Base-by-base conservation (phyloP, 306 rosid genomes). In the Neltuma alba region DNA sequence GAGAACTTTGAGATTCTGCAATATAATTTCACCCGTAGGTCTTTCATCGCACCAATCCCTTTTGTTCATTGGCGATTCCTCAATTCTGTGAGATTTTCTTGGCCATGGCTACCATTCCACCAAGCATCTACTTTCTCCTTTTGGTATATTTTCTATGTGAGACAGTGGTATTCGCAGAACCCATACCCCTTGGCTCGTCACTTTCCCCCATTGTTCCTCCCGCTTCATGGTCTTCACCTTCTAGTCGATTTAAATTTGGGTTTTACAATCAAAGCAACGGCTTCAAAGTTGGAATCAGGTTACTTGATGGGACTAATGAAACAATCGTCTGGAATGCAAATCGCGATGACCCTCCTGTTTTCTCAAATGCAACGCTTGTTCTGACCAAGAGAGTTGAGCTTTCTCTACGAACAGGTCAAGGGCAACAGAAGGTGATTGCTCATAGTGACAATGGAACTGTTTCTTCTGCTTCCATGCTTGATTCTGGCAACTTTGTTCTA, bases 401-500 rank as follows among this genome's bases (percentile, higher is more conserved):
- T n/a, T n/a, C n/a, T 45, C 52, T 45, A 5, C n/a, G 2, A 45
- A 45, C 52, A 2, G 5, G 52, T 45, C 52, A 0, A 45, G 20
- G 20, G 52, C 18, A 45, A 45, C 13, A 13, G 18, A 11, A 41
- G 45, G 52, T 45, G 13, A 45, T 45, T 45, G 20, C 52, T 45
- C 6, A 45, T 15, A 14, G 52, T 14, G 2, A 45, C 20, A 45
- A 45, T 45, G 52, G 52, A 45, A 45, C 20, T 45, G 20, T 45
- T 45, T 45, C 5, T 37, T 86, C 34, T 47, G 89, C 86, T 76
- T 82, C 83, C 80, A 65, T 86, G 78, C 86, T 76, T 68, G 83
- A 86, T 61, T 31, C 80, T 60, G 89, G 89, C 9, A 86, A 83
- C 81, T 80, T 86, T 31, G 85, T 80, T 21, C 66, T 86, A 1